Evolutionary conservation across 169 alveolate species (phyloP), one percentile per base, ranked within the genome.

Genomic region (Nephromyces sp.): DNA sequence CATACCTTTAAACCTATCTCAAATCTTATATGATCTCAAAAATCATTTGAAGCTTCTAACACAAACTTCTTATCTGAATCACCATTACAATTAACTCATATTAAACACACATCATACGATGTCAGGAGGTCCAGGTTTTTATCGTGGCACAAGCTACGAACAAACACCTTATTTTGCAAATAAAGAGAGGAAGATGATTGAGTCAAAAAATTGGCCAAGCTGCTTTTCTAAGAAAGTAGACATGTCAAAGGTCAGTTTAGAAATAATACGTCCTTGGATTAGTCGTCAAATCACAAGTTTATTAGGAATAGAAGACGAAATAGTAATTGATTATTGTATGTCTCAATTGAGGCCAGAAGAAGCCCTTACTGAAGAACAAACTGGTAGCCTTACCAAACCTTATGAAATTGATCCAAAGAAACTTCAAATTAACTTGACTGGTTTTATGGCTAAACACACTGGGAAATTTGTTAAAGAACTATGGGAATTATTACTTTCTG

Each of bases 231-330:
- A 67, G 24, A 69, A 31, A 24, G 86, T 81, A 3, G 81, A 81
- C 72, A 78, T 81, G 69, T 31, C 68, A 63, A 78, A 70, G 31
- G 85, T 81, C n/a, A 53, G 73, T 30, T 51, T 70, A 43, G 80
- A 81, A 31, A 70, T 77, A n/a, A 71, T 81, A 68, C 72, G 66
- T 25, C 73, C 74, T 4, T 81, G 86, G 86, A 68, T 81, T 35
- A 66, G 70, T 27, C 71, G 69, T 43, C 53, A 63, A 51, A 72
- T 75, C 31, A 78, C 86, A 21, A 68, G 72, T 43, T 52, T 81
- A 28, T 63, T 81, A 27, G 86, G 85, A 61, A 31, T 81, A 31
- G 86, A 81, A 61, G 86, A 81, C 25, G 86, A 81, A 3, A 78
- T 81, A 32, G 79, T 78, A 0, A 77, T 51, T 43, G 57, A 68